Percentiles rank a stretch among this genome's conserved stretches.
Evolutionary conservation across 768 basidiomycete species (phyloP).

Genomic region (Filobasidium wieringae): DNA sequence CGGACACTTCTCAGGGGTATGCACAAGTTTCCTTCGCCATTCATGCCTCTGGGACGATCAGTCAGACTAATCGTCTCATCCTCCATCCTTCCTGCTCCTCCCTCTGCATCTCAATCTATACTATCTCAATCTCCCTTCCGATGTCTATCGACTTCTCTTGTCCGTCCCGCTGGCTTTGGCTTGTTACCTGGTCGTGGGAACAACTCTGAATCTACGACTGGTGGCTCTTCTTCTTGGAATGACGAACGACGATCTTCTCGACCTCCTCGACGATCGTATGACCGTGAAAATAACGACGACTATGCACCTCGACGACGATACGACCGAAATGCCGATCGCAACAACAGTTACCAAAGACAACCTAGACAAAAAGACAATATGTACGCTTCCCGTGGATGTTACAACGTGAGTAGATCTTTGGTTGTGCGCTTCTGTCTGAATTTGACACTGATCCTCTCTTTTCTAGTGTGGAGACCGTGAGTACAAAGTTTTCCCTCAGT

Average conservation of each 20-base stretch:
- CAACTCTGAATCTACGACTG: neutral
- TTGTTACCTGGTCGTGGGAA: neutral
- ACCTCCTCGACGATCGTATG: neutral
- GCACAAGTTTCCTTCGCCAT: slow-evolving; percentile 1
- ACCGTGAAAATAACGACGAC: neutral
- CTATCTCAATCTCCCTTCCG: neutral
- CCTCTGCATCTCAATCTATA: neutral
- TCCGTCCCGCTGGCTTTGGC: neutral
- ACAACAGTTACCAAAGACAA: neutral
- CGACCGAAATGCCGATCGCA: neutral
- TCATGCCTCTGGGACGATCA: neutral
- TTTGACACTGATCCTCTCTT: neutral
- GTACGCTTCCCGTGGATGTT: slow-evolving; percentile 1
- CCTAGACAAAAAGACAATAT: neutral
- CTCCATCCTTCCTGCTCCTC: neutral
- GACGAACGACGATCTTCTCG: neutral
- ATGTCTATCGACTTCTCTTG: neutral
- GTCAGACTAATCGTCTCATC: slow-evolving; percentile 3
- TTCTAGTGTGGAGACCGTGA: neutral
- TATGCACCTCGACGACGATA: neutral
- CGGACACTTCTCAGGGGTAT: neutral
- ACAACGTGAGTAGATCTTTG: neutral
- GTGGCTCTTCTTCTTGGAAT: neutral
- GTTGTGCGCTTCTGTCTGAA: neutral
- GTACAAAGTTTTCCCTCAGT: neutral